Conservation (phyloP, 2,329 filamentous ascomycete genomes). For the Aspergillus oerlinghausenensis region DNA sequence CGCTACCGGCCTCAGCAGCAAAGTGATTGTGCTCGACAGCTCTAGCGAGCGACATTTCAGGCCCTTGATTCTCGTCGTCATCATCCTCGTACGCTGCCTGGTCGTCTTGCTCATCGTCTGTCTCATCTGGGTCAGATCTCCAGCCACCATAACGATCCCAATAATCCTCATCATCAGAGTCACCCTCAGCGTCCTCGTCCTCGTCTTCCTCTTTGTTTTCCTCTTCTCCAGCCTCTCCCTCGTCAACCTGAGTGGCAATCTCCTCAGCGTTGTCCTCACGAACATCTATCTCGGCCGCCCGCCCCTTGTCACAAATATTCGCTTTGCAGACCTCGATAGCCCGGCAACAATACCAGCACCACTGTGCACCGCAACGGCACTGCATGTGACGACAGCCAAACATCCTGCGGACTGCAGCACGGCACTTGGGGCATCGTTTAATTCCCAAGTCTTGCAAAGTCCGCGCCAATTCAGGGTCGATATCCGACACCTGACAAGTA, state of each 20-base stretch:
- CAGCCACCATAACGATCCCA: not conserved
- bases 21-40: not conserved
- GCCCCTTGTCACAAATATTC: conserved; percentile 9
- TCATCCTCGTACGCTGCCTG: not conserved
- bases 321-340: conserved; percentile 28
- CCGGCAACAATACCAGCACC: conserved; percentile 45
- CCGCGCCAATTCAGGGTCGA: conserved; percentile 29
- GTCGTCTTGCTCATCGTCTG: not conserved
- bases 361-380: conserved; percentile 48
- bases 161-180: not conserved
- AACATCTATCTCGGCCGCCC: not conserved
- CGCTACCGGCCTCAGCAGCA: not conserved
- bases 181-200: not conserved
- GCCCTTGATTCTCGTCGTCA: not conserved
- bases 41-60: not conserved
- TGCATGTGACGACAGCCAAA: conserved; percentile 47
- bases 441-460: conserved; percentile 43
- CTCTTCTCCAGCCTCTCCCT: not conserved
- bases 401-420: conserved; percentile 45
- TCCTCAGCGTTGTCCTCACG: not conserved
- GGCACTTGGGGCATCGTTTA: conserved; percentile 49
- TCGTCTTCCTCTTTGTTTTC: not conserved
- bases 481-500: conserved; percentile 26
- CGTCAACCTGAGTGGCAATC: not conserved
- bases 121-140: not conserved